Evolutionary conservation across 2,329 filamentous ascomycete genomes (phyloP).

Genomic region (Colletotrichum limetticola): DNA sequence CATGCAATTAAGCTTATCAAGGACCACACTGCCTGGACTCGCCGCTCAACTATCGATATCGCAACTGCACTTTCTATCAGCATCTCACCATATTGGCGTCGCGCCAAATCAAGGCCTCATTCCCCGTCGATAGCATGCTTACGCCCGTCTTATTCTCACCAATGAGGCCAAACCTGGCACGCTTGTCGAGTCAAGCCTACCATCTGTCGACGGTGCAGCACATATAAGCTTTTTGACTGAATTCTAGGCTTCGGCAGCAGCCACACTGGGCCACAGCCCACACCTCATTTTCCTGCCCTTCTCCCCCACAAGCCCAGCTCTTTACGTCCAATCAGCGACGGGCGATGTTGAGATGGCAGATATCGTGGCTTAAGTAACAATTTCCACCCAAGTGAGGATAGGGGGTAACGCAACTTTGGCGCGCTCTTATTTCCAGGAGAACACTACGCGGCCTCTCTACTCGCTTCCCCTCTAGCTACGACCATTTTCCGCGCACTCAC

Average conservation of each 20-base stretch:
- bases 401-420: background rate
- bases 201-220: background rate
- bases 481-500: background rate
- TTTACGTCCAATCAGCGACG: background rate
- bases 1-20: slow-evolving; percentile 23
- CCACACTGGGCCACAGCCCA: background rate
- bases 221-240: slow-evolving; percentile 28
- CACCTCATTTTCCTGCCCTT: background rate
- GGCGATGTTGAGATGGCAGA: background rate
- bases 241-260: background rate
- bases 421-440: background rate
- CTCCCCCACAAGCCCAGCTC: too few relatives aligned
- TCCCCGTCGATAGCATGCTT: background rate
- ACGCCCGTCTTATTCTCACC: background rate
- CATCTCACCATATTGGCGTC: background rate
- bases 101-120: background rate
- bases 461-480: background rate
- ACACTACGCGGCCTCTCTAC: background rate
- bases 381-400: slow-evolving; percentile 17
- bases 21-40: background rate
- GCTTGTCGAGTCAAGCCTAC: background rate
- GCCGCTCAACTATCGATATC: background rate
- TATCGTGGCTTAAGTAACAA: slow-evolving; percentile 10
- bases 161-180: background rate
- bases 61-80: too few relatives aligned